These are phyloP conservation scores for Globisporangium radiosum DNA, from an alignment of 352 stramenopile genomes.

Conservation along the genomic window DNA sequence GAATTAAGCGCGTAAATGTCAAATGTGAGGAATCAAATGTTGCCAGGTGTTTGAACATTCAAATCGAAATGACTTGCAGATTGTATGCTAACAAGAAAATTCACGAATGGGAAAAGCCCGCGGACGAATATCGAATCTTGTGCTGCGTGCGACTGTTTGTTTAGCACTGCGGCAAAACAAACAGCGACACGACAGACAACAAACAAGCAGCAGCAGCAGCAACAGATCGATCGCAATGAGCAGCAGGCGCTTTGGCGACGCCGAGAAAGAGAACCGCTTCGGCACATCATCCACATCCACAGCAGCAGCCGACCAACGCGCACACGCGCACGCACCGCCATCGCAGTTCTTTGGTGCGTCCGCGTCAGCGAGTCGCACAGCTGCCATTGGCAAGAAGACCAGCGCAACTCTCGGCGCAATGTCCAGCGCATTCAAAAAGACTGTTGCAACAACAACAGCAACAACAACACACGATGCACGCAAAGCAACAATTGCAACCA, in stretches of 20 bases:
- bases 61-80: neutral
- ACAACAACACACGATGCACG: conserved; percentile 2
- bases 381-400: conserved; percentile 9
- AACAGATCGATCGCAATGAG: too few species aligned
- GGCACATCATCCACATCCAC: conserved; percentile 2
- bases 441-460: neutral
- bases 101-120: too few species aligned
- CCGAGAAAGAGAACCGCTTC: conserved; percentile 60
- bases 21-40: conserved; percentile 1
- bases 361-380: conserved; percentile 15
- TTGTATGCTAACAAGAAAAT: neutral
- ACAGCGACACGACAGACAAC: neutral
- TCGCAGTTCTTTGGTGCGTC: conserved; percentile 16
- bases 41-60: conserved; percentile 24
- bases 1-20: too few species aligned
- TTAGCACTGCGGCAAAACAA: too few species aligned
- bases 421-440: conserved; percentile 6
- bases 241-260: conserved; percentile 38
- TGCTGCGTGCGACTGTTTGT: too few species aligned
- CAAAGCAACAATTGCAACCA: conserved; percentile 8
- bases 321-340: conserved; percentile 5
- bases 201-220: neutral
- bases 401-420: conserved; percentile 8
- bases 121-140: too few species aligned
- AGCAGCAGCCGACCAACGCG: neutral